Evolutionary conservation across 768 basidiomycete species (phyloP), one percentile per base, ranked within the genome.

Genomic region (Calocybe gangraenosa): DNA sequence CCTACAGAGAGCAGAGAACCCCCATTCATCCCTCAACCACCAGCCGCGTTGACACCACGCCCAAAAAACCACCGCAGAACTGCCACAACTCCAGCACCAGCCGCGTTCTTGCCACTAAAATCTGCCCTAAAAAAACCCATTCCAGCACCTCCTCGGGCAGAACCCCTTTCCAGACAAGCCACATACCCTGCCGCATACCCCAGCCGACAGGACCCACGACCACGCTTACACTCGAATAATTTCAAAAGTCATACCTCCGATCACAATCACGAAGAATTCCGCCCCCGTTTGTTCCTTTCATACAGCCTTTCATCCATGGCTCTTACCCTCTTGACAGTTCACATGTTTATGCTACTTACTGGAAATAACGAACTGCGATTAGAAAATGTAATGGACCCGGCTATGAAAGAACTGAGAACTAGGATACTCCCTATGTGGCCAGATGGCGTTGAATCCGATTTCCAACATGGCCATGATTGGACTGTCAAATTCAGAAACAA

Each of bases 261-360:
- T 39, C 43, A 50, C 19, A 45, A 53, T 35, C 25, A 42, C 42
- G 46, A 50, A 56, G 57, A 60, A 37, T 54, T 63, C 38, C 57
- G 66, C 37, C 60, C 64, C 34, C 62, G 65, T 46, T 58, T 51
- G 50, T 61, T 58, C 40, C 58, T 41, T 52, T 56, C 49, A 14
- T 52, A 54, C 37, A 48, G 40, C 39, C 40, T 30, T 9, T 32
- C 31, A 42, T 43, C 47, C 41, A 36, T 25, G 20, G 43, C 43
- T 20, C 42, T 30, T 30, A 53, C 42, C 13, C 39, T 40, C n/a
- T 47, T 39, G 52, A 30, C 39, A 89, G 87, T 79, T 51, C 85
- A 89, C 56, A 70, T 88, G 67, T 82, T 88, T 56, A 66, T 90
- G 38, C 78, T 82, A 18, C 79, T 90, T 54, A 73, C 75, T 47